Conservation (phyloP, 148 eudicot species). For the Cornus kousa region DNA sequence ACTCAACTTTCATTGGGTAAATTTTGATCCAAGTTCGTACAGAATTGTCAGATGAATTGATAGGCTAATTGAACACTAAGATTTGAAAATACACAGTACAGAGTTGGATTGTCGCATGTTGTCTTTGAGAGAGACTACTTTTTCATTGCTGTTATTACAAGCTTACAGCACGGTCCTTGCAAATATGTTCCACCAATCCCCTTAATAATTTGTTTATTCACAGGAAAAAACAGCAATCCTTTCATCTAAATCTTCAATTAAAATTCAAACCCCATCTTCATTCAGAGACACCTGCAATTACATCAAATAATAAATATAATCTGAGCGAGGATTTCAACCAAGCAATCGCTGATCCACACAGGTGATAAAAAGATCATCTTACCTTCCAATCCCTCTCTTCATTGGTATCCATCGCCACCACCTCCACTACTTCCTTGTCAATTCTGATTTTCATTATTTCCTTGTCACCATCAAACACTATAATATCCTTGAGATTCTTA, state of each 20-base stretch:
- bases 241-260: not conserved
- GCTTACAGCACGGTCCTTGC: not conserved
- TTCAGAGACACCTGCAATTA: slow-evolving; percentile 6
- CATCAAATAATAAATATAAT: not conserved
- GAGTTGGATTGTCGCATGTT: too few relatives aligned
- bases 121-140: too few relatives aligned
- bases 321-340: not conserved
- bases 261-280: not conserved
- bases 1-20: too few relatives aligned
- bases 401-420: not conserved
- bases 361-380: not conserved
- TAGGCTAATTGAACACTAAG: too few relatives aligned
- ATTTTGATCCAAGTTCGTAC: too few relatives aligned
- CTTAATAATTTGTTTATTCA: not conserved
- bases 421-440: not conserved
- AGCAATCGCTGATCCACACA: not conserved
- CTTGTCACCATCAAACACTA: not conserved
- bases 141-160: not conserved
- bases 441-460: not conserved
- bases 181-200: not conserved
- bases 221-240: not conserved
- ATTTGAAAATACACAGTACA: too few relatives aligned
- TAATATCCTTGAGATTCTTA: not conserved
- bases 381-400: not conserved
- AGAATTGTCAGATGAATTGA: too few relatives aligned